Evolutionary conservation across 129 eudicot genomes (phyloP), one percentile per base, ranked within the genome.

Genomic region (Chrysanthemum lavandulifolium): DNA sequence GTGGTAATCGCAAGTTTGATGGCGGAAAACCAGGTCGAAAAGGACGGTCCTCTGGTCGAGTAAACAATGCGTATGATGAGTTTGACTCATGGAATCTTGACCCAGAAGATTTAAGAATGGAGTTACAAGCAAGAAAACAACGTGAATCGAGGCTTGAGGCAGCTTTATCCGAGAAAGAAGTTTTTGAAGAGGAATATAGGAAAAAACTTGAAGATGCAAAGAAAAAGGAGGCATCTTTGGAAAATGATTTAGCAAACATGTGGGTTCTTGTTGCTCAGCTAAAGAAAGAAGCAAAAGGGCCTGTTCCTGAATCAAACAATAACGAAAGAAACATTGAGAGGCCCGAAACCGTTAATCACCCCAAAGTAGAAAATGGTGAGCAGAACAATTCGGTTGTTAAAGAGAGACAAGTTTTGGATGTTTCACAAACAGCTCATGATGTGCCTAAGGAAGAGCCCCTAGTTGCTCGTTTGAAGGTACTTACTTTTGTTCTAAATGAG

Each of bases 181-280:
- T 72, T 65, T 56, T 82, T 10, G 97, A 94, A 80, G 91, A 84
- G 81, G 97, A 90, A 73, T 90, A 77, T 77, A 70, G 91, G 77
- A 88, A 78, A 81, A 88, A 81, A 72, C 73, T 78, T 49, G 97
- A 88, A 69, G 97, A 94, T 65, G 82, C 84, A 10, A 90, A 90
- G 97, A 86, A 79, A 70, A 84, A 87, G 79, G 99, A 94, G 82
- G 91, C 96, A 1, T 83, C 93, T 27, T 63, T 94, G 47, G 99
- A 94, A 73, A 94, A 88, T 69, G 99, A 94, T 74, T 67, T 94
- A 56, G 99, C 99, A 31, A 94, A 94, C 70, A 94, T 94, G 99
- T 94, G 99, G 99, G 97, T 94, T 76, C 91, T 94, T 78, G 99
- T 94, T 77, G 97, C 99, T 75, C 95, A 90, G 80, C 62, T 94